phyloP scores from a whole-genome alignment of 768 basidiomycete species.

The Clavaria fumosa region DNA sequence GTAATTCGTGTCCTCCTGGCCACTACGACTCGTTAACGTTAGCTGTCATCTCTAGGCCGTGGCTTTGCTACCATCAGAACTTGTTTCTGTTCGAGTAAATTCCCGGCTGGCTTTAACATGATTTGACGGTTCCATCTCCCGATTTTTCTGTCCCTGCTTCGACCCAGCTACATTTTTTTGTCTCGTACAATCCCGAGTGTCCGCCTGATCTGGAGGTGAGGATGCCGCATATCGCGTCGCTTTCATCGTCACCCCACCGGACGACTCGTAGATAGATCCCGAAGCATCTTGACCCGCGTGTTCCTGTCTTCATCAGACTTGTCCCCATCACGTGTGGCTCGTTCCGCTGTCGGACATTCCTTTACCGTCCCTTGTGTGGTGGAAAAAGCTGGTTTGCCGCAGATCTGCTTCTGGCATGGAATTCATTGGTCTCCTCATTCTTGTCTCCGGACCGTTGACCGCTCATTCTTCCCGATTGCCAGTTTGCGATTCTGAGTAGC shows the following conservation, averaged over 20 bases:
- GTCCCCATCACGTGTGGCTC: conserved; percentile 34
- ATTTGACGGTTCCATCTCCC: background rate
- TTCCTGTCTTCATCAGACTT: conserved; percentile 10
- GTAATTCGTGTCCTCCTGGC: conserved; percentile 10
- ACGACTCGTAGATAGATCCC: conserved; percentile 28
- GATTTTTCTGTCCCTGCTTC: background rate
- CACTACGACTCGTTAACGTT: background rate
- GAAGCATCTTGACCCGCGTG: conserved; percentile 45
- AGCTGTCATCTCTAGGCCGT: conserved; percentile 17
- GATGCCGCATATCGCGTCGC: conserved; percentile 19
- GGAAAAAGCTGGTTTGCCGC: too few relatives aligned
- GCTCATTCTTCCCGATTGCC: too few relatives aligned
- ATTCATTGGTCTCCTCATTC: too few relatives aligned
- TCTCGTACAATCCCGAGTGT: background rate
- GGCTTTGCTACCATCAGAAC: conserved; percentile 21
- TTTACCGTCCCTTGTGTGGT: too few relatives aligned
- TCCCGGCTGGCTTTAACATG: background rate
- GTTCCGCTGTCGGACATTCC: conserved; percentile 52
- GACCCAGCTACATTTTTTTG: background rate
- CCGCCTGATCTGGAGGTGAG: conserved; percentile 17
- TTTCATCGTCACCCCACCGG: conserved; percentile 24
- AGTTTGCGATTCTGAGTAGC: too few relatives aligned
- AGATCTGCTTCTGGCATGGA: too few relatives aligned
- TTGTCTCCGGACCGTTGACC: too few relatives aligned
- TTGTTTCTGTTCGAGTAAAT: conserved; percentile 15